Evolutionary conservation across 345 rosid genomes (phyloP).

Genomic region (Euphorbia peplus): DNA sequence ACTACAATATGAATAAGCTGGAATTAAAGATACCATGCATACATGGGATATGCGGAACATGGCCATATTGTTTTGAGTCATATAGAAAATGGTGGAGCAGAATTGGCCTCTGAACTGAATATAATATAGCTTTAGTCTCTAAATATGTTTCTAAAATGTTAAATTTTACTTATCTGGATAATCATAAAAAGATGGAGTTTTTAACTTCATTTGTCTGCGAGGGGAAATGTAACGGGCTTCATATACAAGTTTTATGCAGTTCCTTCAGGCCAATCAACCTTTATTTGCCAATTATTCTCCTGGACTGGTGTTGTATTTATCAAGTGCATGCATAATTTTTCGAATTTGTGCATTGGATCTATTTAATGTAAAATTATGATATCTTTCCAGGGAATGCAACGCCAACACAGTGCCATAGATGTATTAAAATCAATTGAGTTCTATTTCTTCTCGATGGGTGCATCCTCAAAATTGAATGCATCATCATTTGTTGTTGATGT

Average conservation of each 20-base stretch:
- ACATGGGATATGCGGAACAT: neutral
- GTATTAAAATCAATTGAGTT: slow-evolving; percentile 64
- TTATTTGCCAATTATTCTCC: neutral
- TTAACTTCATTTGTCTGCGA: neutral
- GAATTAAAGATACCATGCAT: neutral
- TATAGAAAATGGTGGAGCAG: too few relatives aligned
- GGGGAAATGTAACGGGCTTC: neutral
- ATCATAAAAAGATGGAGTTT: neutral
- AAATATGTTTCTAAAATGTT: neutral
- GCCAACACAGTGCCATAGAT: slow-evolving; percentile 64
- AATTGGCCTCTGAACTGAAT: neutral
- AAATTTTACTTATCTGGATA: too few relatives aligned
- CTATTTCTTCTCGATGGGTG: slow-evolving; percentile 51
- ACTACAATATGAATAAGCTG: neutral
- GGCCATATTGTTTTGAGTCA: neutral
- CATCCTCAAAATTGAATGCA: slow-evolving; percentile 60
- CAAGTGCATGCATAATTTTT: neutral
- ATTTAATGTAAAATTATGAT: slow-evolving; percentile 7
- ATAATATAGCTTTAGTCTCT: neutral
- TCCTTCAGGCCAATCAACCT: neutral
- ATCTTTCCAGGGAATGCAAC: slow-evolving; percentile 55
- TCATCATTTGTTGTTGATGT: slow-evolving; percentile 62
- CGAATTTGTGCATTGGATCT: neutral
- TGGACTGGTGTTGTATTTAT: neutral
- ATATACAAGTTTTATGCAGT: neutral